Evolutionary conservation across 306 rosid species (phyloP).

Genomic region (Glycine latifolia): DNA sequence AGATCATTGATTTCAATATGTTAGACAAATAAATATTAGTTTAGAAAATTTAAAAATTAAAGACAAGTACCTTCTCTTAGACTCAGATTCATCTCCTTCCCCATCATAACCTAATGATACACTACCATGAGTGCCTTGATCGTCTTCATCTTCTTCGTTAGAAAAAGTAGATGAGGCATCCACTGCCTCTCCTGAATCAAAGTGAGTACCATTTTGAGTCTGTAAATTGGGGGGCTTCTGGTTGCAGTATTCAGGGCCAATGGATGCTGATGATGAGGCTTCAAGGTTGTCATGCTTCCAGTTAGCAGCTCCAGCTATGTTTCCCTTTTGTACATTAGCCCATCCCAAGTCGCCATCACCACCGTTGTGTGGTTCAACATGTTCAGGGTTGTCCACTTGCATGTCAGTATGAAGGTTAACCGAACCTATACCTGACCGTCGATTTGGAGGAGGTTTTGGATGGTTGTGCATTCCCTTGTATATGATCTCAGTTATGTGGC

Average conservation of each 20-base stretch:
- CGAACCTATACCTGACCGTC: slow-evolving; percentile 75
- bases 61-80: slow-evolving; percentile 79
- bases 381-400: slow-evolving; percentile 73
- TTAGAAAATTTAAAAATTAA: background rate
- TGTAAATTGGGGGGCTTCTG: slow-evolving; percentile 63
- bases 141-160: slow-evolving; percentile 84
- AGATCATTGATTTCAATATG: slow-evolving; percentile 38
- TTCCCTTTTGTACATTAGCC: slow-evolving; percentile 67
- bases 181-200: slow-evolving; percentile 76
- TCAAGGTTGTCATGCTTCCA: slow-evolving; percentile 84
- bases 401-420: slow-evolving; percentile 61
- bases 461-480: slow-evolving; percentile 93
- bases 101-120: slow-evolving; percentile 83
- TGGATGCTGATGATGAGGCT: slow-evolving; percentile 73
- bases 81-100: slow-evolving; percentile 94
- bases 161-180: slow-evolving; percentile 92
- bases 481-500: slow-evolving; percentile 93
- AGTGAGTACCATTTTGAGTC: slow-evolving; percentile 68
- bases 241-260: slow-evolving; percentile 71
- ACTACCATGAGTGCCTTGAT: slow-evolving; percentile 89
- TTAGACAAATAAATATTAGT: slow-evolving; percentile 36
- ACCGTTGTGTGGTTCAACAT: slow-evolving; percentile 64
- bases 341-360: slow-evolving; percentile 63
- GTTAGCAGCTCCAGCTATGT: slow-evolving; percentile 57
- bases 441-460: slow-evolving; percentile 78